Conservation (phyloP, 257 asterid species). For the Phtheirospermum japonicum region DNA sequence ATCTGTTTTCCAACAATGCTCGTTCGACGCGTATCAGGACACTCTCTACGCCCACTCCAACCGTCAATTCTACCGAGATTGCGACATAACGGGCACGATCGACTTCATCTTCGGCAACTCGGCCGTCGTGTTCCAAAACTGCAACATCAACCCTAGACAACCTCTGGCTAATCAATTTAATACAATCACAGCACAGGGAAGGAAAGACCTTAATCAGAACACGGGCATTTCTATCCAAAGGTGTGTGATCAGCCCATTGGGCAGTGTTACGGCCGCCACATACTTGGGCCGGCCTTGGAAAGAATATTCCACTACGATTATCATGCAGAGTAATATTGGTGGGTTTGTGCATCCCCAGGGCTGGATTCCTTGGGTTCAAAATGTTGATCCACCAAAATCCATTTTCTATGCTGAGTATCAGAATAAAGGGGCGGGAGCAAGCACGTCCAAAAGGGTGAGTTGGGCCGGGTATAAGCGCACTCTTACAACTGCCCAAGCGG, state of each 20-base stretch:
- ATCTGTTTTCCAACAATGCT: conserved; percentile 51
- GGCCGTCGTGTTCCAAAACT: conserved; percentile 62
- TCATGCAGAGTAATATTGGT: conserved; percentile 51
- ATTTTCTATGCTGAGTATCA: conserved; percentile 63
- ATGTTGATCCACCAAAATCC: conserved; percentile 44
- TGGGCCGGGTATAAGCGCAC: conserved; percentile 62
- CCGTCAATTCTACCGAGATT: conserved; percentile 74
- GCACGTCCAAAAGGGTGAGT: conserved; percentile 40
- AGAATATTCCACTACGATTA: conserved; percentile 51
- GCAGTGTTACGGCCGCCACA: conserved; percentile 34
- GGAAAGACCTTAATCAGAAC: conserved; percentile 57
- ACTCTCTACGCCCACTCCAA: conserved; percentile 77
- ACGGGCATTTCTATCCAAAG: conserved; percentile 59
- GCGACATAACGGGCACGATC: conserved; percentile 68
- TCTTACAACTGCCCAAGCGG: conserved; percentile 38
- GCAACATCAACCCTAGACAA: conserved; percentile 67
- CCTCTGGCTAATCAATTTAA: conserved; percentile 63
- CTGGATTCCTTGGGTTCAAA: conserved; percentile 57
- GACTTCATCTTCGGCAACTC: conserved; percentile 84
- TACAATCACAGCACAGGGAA: conserved; percentile 85
- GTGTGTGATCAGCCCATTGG: conserved; percentile 44
- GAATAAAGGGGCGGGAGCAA: conserved; percentile 66
- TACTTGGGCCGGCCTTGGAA: conserved; percentile 83
- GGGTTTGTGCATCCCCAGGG: conserved; percentile 52
- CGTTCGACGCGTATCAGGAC: conserved; percentile 67